Evolutionary conservation across 192 early-diverging fungal genomes (phyloP), one percentile per base, ranked within the genome.

Genomic region (Dissophora ornata): DNA sequence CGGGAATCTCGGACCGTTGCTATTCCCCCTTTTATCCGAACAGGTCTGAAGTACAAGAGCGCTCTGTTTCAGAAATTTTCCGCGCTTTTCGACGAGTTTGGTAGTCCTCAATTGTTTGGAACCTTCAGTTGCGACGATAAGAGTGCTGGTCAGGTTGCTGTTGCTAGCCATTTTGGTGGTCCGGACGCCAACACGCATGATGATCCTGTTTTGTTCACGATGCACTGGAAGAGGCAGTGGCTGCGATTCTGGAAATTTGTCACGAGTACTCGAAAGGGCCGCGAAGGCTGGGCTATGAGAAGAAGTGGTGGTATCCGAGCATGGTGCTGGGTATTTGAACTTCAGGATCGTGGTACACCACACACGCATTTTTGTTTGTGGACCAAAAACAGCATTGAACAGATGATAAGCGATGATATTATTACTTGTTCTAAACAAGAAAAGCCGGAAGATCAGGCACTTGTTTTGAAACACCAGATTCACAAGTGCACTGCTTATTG

Each of bases 221-320:
- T 67, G 64, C 64, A 67, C 24, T 67, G 64, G 63, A 67, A 67
- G 33, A 57, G 64, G 29, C 64, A 57, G 54, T 67, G 64, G 64
- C 9, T 49, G 15, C 42, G 64, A 8, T 67, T 57, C 45, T 67
- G 64, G 64, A 57, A 40, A 16, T 54, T 67, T 36, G 64, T 49
- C 0, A 57, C 24, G 3, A 13, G 3, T 15, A 48, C 44, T 45
- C 44, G 52, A 55, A 67, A 57, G 24, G 64, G 45, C 24, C 53
- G 16, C 0, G 32, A 22, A 34, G 64, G 53, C 1, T 67, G 65
- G 65, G 42, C 33, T 22, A 2, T 2, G 21, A 28, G 46, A 41
- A 13, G n/a, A 50, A 32, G 38, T 0, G 54, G 65, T 29, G 65
- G 65, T 24, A 0, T 67, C 41, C 30, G 19, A 47, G 65, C 65